Conservation (phyloP, 2,329 filamentous ascomycete genomes). For the Xylaria sp. region DNA sequence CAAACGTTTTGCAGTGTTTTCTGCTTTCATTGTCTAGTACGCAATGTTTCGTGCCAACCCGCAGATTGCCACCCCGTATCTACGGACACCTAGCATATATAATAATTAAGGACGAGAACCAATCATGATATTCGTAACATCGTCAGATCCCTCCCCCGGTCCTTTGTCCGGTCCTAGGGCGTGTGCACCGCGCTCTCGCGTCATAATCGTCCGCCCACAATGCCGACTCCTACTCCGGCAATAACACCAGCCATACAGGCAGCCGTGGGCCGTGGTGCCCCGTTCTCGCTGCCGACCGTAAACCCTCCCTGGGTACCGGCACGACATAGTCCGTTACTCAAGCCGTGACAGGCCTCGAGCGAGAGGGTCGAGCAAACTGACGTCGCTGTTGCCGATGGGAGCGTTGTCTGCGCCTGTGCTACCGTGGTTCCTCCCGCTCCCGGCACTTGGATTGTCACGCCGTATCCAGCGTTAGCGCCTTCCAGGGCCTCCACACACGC, state of each 20-base stretch:
- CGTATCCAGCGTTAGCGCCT: conserved; percentile 55
- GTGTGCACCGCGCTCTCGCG: background rate
- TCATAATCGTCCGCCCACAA: conserved; percentile 46
- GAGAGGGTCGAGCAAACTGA: conserved; percentile 68
- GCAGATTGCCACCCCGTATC: conserved; percentile 11
- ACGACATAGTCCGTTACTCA: conserved; percentile 57
- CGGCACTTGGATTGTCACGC: conserved; percentile 67
- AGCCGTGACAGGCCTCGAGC: conserved; percentile 60
- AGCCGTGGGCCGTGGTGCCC: conserved; percentile 45
- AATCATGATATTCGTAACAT: conserved; percentile 37
- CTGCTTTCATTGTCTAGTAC: background rate
- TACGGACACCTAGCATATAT: conserved; percentile 22
- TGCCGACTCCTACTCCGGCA: conserved; percentile 50
- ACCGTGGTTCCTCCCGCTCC: conserved; percentile 65
- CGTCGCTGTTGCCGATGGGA: conserved; percentile 60
- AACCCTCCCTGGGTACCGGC: conserved; percentile 45
- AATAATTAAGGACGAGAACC: conserved; percentile 15
- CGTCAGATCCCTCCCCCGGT: conserved; percentile 17
- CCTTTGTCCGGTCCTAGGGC: background rate
- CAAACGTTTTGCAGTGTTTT: background rate
- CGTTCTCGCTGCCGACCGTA: conserved; percentile 46
- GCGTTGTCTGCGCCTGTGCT: conserved; percentile 53
- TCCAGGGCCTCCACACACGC: conserved; percentile 64
- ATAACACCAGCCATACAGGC: conserved; percentile 48
- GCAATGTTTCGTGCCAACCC: background rate